Base-by-base conservation (phyloP, 108 stramenopile genomes). In the Fistulifera pelliculosa region DNA sequence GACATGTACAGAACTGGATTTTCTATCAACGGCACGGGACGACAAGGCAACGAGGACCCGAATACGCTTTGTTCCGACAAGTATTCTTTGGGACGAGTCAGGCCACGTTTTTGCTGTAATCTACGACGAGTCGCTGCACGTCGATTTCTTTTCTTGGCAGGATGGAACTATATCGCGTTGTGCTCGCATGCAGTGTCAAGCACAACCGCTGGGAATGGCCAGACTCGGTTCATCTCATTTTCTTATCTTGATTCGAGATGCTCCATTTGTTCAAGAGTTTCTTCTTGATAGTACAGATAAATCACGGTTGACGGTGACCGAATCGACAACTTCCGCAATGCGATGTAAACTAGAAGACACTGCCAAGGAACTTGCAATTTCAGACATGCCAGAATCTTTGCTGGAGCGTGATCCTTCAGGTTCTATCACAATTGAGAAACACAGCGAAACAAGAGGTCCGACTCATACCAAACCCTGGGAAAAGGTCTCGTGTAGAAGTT, bases 341-440 rank as follows among this genome's bases (percentile, higher is more conserved):
- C 25, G 21, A 16, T 19, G 50, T 11, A 51, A 7, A 7, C 22
- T 27, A 2, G 21, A 27, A 22, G 26, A 24, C 6, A n/a, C 25
- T 6, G 11, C 25, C 50, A 2, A 27, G 25, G 7, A n/a, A 24
- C 11, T 26, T 3, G 25, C 4, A 22, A 51, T 51, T 11, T 4
- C 50, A 11, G 45, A 44, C 50, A 76, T 84, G 75, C 88, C 80
- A 8, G 25, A 18, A 19, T 53, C 77, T 0, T 68, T 80, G 40
- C 61, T 91, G 26, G 90, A 91, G 56, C 47, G 62, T 18, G 74
- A 75, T 38, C 42, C 63, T 1, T 55, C 45, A 10, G 80, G 75
- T 18, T 23, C 60, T 23, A 42, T 69, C 25, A 64, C 60, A 27
- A 42, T 81, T 19, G 45, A 56, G 10, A 79, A 79, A 43, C 41